Base-by-base conservation (phyloP, 257 asterid genomes). In the Solanum pennellii region DNA sequence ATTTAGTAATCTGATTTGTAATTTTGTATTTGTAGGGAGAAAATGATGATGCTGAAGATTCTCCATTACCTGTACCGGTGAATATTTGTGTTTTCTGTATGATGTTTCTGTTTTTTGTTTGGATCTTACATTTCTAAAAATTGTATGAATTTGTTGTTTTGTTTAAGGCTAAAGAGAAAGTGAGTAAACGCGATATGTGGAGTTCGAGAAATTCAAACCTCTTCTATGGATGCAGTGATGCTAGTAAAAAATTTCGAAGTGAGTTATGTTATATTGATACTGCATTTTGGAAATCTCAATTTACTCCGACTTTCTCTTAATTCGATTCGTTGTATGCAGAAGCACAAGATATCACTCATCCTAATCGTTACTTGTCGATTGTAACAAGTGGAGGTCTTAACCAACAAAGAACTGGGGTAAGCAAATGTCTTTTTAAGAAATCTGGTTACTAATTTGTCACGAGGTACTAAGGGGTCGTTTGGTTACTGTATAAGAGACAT, bases 401-500 rank as follows among this genome's bases (percentile, higher is more conserved):
- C 92, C 99, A 97, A 91, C 99, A 97, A 93, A 95, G 99, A 90
- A 97, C 98, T 82, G 99, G 99, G 98, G 99, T 96, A 94, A 85
- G 69, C 27, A 47, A 80, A 49, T 31, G 25, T 77, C 25, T 14
- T 76, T 76, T 84, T 33, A 71, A 42, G 72, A 29, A 33, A 29
- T 31, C 47, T 60, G 69, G 4, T 18, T 14, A 11, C 23, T 18
- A 77, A 82, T 20, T 83, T 42, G 13, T 49, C 60, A 52, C 6
- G 86, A 52, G 14, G 75, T 29, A 83, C 44, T 15, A 37, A 37
- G 39, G 39, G 7, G 39, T 37, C 39, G 39, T 5, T 37, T 37
- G 39, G 7, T 37, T 37, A 37, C 39, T 37, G 39, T 37, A 37
- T 35, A 35, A 35, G 39, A 35, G 39, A 35, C 39, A 35, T 35